phyloP scores from a whole-genome alignment of 345 rosid species.

The Acer campestre region DNA sequence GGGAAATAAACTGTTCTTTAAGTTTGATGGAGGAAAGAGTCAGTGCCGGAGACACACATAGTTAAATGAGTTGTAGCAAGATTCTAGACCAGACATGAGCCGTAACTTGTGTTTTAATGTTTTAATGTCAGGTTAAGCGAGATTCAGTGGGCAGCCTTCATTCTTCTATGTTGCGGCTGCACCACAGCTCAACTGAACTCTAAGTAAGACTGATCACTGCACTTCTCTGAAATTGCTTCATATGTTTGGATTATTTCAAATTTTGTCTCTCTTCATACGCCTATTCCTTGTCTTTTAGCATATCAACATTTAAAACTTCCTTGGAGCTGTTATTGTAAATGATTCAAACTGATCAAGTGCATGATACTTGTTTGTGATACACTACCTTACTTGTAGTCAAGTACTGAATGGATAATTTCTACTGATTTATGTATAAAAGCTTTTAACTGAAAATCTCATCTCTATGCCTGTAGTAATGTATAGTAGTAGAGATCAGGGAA shows the following conservation, averaged over 20 bases:
- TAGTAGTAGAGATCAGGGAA: background rate
- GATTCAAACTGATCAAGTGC: background rate
- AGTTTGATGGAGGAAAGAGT: conserved; percentile 17
- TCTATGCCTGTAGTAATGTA: background rate
- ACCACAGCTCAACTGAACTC: conserved; percentile 95
- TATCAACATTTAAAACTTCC: background rate
- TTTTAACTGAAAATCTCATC: conserved; percentile 2
- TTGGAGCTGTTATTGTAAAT: conserved; percentile 6
- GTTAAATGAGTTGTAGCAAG: conserved; percentile 1
- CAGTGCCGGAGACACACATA: conserved; percentile 9
- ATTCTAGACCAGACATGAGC: background rate
- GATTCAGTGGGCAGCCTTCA: conserved; percentile 97
- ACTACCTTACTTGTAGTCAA: background rate
- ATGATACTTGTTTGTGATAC: conserved; percentile 12
- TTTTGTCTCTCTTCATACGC: background rate
- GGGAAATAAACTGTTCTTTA: background rate
- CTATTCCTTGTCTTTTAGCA: background rate
- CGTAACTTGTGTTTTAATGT: background rate
- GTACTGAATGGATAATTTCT: background rate
- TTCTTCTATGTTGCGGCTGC: conserved; percentile 93
- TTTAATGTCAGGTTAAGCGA: conserved; percentile 73
- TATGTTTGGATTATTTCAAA: conserved; percentile 7
- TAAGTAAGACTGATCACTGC: conserved; percentile 51
- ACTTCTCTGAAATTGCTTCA: background rate
- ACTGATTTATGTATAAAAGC: background rate